Percentiles rank a stretch among this genome's conserved stretches.
These are phyloP conservation scores for Biscutella laevigata DNA, from an alignment of 441 rosid genomes.

Conservation along the genomic window DNA sequence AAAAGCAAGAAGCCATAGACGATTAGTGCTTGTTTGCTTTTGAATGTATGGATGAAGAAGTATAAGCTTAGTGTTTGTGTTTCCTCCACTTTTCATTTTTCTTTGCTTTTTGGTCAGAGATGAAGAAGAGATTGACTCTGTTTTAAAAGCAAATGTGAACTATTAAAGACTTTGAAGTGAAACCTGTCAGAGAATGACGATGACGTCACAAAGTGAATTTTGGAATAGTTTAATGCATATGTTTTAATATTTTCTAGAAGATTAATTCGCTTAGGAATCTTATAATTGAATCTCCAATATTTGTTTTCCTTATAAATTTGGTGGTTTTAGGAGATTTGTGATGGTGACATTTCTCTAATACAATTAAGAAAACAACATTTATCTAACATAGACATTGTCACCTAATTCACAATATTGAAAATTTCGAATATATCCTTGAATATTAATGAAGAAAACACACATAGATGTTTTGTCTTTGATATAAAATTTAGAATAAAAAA, in stretches of 20 bases:
- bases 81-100: constrained; percentile 28
- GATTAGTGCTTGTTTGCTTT: constrained; percentile 74
- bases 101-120: neutral
- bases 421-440: too few relatives aligned
- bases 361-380: neutral
- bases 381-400: neutral
- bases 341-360: constrained; percentile 12
- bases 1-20: constrained; percentile 77
- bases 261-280: neutral
- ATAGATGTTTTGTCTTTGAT: too few relatives aligned
- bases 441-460: too few relatives aligned
- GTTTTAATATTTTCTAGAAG: neutral
- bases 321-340: neutral
- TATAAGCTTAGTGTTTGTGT: constrained; percentile 73
- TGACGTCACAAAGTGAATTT: neutral
- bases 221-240: neutral
- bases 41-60: constrained; percentile 88
- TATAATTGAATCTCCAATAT: too few relatives aligned
- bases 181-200: neutral
- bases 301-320: neutral
- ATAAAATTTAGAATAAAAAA: too few relatives aligned
- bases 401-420: constrained; percentile 15
- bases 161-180: neutral
- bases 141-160: neutral
- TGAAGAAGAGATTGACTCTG: constrained; percentile 4